Conservation (phyloP, 352 stramenopile species). For the Pythium biforme region DNA sequence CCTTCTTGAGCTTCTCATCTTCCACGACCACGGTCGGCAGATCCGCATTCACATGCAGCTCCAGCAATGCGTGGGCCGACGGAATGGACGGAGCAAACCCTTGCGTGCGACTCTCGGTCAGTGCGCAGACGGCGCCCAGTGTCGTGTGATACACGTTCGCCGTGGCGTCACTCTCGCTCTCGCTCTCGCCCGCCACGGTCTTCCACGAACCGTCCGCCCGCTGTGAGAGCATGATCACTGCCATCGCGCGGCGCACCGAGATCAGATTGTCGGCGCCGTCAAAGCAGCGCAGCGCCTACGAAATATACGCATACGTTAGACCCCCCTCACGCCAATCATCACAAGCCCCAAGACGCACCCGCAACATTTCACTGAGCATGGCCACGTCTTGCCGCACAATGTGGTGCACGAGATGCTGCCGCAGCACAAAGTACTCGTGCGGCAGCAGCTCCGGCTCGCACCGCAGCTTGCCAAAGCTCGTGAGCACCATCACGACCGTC, state of each 20-base stretch:
- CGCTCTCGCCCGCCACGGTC: slow-evolving; percentile 4
- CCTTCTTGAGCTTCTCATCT: slow-evolving; percentile 25
- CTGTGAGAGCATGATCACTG: slow-evolving; percentile 64
- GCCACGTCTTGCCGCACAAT: slow-evolving; percentile 73
- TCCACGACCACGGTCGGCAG: slow-evolving; percentile 28
- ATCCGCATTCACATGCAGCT: slow-evolving; percentile 63
- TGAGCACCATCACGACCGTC: slow-evolving; percentile 87
- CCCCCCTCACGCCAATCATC: no score
- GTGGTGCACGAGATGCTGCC: slow-evolving; percentile 76
- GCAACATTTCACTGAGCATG: slow-evolving; percentile 67
- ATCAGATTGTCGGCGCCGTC: slow-evolving; percentile 68
- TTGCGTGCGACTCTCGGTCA: slow-evolving; percentile 42
- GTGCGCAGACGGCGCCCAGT: slow-evolving; percentile 43
- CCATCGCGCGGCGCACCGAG: slow-evolving; percentile 61
- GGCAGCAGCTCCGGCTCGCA: slow-evolving; percentile 83
- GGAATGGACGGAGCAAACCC: slow-evolving; percentile 70
- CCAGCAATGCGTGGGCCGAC: slow-evolving; percentile 46
- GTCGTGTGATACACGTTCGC: slow-evolving; percentile 49
- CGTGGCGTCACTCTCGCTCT: slow-evolving; percentile 17
- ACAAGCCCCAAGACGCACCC: slow-evolving; percentile 36
- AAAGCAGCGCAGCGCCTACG: slow-evolving; percentile 74
- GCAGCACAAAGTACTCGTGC: slow-evolving; percentile 90
- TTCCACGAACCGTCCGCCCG: slow-evolving; percentile 59
- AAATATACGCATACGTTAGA: no score
- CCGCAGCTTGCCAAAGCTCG: slow-evolving; percentile 70